A percentile compares a stretch with the other conserved stretches of the same genome.
phyloP scores from a whole-genome alignment of 768 basidiomycete genomes.

The Pleurotus citrinopileatus region DNA sequence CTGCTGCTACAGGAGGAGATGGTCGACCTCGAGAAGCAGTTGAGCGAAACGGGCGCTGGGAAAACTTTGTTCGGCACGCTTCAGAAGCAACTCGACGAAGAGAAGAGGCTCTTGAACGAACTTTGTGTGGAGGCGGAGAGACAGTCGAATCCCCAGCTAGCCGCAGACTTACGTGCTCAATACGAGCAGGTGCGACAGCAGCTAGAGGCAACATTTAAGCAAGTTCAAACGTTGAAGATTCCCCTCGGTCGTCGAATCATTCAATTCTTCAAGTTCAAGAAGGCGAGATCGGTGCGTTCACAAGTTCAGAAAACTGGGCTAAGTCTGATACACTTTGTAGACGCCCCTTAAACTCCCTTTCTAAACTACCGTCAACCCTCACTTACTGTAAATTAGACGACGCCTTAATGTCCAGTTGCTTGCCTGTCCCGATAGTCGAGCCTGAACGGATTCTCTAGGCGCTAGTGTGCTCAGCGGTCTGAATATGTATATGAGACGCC shows the following conservation, averaged over 20 bases:
- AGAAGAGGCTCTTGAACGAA: constrained; percentile 9
- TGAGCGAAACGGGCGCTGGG: constrained; percentile 12
- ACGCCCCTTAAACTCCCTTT: neutral
- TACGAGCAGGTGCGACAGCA: constrained; percentile 8
- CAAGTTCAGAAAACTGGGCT: neutral
- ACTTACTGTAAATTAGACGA: no score
- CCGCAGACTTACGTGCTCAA: neutral
- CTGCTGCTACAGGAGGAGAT: constrained; percentile 14
- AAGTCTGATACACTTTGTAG: neutral
- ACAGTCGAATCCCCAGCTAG: constrained; percentile 5
- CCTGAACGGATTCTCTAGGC: no score
- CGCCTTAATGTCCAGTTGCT: no score
- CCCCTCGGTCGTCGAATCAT: constrained; percentile 4
- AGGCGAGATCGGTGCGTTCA: constrained; percentile 5
- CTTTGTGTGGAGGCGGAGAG: constrained; percentile 7
- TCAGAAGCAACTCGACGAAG: constrained; percentile 12
- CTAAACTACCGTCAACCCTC: no score
- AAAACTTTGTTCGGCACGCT: constrained; percentile 6
- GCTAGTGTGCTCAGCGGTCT: no score
- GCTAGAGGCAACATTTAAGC: constrained; percentile 9
- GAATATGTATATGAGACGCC: no score
- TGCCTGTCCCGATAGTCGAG: no score
- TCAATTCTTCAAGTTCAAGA: constrained; percentile 8
- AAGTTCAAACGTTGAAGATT: constrained; percentile 10
- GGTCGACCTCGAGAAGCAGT: constrained; percentile 4